Conservation (phyloP, 352 stramenopile genomes). For the Globisporangium nunn region DNA sequence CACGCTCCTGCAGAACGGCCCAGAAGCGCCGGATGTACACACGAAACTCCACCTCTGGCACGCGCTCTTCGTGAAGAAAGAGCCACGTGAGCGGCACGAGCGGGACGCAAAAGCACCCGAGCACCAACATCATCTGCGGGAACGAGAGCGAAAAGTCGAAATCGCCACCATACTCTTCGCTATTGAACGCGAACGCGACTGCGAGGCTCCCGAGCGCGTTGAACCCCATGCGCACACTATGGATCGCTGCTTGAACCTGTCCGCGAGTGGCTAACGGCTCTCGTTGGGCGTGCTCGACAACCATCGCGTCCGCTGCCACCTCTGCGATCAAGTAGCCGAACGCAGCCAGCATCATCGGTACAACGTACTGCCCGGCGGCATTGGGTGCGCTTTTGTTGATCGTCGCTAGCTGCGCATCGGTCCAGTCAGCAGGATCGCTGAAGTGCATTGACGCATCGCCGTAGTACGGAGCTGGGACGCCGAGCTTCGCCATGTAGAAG, state of each 20-base stretch:
- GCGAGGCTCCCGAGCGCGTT: constrained; percentile 32
- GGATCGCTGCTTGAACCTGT: constrained; percentile 43
- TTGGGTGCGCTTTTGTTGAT: constrained; percentile 35
- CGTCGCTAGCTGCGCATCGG: constrained; percentile 18
- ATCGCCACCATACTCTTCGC: constrained; percentile 43
- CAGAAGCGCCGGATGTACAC: constrained; percentile 45
- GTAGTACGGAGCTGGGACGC: constrained; percentile 42
- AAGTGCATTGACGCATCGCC: constrained; percentile 23
- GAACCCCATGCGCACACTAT: constrained; percentile 42
- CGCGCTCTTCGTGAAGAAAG: constrained; percentile 16
- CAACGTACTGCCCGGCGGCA: constrained; percentile 37
- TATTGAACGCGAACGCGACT: constrained; percentile 43
- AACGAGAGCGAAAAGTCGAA: constrained; percentile 52
- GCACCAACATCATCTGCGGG: constrained; percentile 38
- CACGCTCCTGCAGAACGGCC: constrained; percentile 44
- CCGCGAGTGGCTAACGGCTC: constrained; percentile 41
- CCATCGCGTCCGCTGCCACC: constrained; percentile 49
- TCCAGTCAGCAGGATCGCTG: constrained; percentile 27
- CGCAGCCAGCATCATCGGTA: constrained; percentile 62
- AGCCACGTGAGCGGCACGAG: constrained; percentile 21
- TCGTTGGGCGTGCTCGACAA: constrained; percentile 52
- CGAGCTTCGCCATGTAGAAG: constrained; percentile 32
- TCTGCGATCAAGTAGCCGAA: constrained; percentile 61
- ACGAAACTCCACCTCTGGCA: not conserved
- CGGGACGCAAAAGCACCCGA: constrained; percentile 27